Base-by-base conservation (phyloP, 2,329 filamentous ascomycete genomes). In the Penicillium sp. region DNA sequence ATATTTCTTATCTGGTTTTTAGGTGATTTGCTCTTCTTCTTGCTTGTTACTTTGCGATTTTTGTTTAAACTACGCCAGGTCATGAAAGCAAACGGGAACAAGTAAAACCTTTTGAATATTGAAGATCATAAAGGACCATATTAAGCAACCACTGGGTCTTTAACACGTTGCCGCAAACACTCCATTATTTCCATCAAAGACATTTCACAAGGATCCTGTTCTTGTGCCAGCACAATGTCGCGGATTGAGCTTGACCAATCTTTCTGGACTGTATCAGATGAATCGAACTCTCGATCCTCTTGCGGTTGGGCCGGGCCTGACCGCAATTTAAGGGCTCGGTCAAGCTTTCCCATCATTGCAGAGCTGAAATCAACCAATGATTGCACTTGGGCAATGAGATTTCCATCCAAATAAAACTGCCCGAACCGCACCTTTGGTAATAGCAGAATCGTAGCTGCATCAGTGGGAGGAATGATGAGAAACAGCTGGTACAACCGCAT, bases 401-500 rank as follows among this genome's bases (percentile, higher is more conserved):
- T 52, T 17, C 49, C 45, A 5, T 56, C 46, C 47, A 57, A 48
- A 3, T 46, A 22, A 35, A 45, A 43, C 2, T 54, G 45, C 5
- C 50, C 54, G 7, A 53, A 49, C 1, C 41, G 48, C 4, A 54
- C 37, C 19, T 22, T 53, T 1, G 57, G 51, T 7, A 60, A 32
- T 6, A 54, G 13, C 5, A 58, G 15, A 34, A 58, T 50, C 1
- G 31, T 24, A 7, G 41, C 43, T 4, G 50, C 54, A 17, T 59
- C 52, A 9, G 19, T 28, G 4, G 53, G 57, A 6, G 56, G 48
- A 9, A 55, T 33, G 15, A 54, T 48, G 7, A 60, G 47, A 38
- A 60, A 53, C 0, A 54, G 28, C 19, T 56, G 57, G 39, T 60
- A 56, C 4, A 61, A 41, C 9, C 55, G 50, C 12, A 34, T 52